These are phyloP conservation scores for Metschnikowia picachoensis DNA, from an alignment of 805 yeast genomes.

Conservation along the genomic window DNA sequence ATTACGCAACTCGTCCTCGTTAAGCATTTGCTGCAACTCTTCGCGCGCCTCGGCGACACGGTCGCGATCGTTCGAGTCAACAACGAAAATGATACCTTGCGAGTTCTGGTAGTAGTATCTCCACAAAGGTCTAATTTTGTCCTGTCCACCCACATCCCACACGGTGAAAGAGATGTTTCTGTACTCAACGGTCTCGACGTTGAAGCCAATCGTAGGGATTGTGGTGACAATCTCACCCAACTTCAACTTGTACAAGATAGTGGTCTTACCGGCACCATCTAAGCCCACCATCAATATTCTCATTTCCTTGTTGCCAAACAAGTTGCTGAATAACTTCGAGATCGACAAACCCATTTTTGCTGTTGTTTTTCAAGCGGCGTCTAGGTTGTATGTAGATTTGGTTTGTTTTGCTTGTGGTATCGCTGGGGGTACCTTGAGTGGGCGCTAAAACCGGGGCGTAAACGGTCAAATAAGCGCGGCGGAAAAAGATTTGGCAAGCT, in stretches of 20 bases:
- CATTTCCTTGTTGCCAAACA: constrained; percentile 97
- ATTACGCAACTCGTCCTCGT: constrained; percentile 97
- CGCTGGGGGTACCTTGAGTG: neutral
- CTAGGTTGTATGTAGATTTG: constrained; percentile 3
- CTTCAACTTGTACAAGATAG: constrained; percentile 90
- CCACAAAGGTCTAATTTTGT: constrained; percentile 97
- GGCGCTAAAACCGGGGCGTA: too few relatives aligned
- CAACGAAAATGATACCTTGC: constrained; percentile 96
- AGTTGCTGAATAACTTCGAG: constrained; percentile 91
- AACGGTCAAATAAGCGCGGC: too few relatives aligned
- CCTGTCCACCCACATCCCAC: constrained; percentile 99
- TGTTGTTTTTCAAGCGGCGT: neutral
- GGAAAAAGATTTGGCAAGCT: too few relatives aligned
- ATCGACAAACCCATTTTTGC: constrained; percentile 83
- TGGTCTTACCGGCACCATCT: constrained; percentile 98
- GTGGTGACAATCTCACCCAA: constrained; percentile 95
- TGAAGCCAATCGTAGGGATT: constrained; percentile 95
- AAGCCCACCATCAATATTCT: constrained; percentile 97
- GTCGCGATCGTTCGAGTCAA: constrained; percentile 96
- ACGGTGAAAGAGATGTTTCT: constrained; percentile 95
- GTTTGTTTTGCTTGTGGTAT: neutral
- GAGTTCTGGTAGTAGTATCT: constrained; percentile 98
- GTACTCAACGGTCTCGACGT: constrained; percentile 96
- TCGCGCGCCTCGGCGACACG: constrained; percentile 98
- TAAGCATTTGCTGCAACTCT: constrained; percentile 96